Percentiles rank a stretch among this genome's conserved stretches.
Evolutionary conservation across 257 asterid genomes (phyloP).

Genomic region (Forsythia suspensa): DNA sequence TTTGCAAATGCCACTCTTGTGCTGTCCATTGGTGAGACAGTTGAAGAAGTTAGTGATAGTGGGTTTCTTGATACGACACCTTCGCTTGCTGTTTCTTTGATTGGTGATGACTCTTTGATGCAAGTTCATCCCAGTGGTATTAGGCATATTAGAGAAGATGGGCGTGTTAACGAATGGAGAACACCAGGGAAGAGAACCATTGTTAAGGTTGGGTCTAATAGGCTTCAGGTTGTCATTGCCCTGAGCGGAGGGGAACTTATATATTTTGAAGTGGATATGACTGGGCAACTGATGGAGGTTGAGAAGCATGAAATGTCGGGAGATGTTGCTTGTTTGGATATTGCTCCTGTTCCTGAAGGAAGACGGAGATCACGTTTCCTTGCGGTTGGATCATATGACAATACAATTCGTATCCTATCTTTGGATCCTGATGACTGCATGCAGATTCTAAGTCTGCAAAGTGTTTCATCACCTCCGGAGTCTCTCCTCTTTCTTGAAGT

Average conservation of each 20-base stretch:
- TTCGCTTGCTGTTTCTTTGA: constrained; percentile 91
- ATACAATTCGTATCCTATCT: constrained; percentile 86
- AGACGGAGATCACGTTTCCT: constrained; percentile 96
- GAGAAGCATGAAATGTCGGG: constrained; percentile 99
- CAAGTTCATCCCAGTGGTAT: constrained; percentile 99
- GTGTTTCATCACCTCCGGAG: constrained; percentile 97
- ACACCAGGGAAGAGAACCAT: constrained; percentile 99
- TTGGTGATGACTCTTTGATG: constrained; percentile 98
- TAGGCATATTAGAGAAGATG: constrained; percentile 98
- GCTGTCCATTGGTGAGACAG: constrained; percentile 98
- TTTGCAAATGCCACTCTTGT: constrained; percentile 98
- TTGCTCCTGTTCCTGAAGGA: constrained; percentile 99
- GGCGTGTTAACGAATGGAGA: constrained; percentile 98
- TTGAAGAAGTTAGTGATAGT: constrained; percentile 98
- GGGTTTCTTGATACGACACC: constrained; percentile 98
- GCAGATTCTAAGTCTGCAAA: constrained; percentile 93
- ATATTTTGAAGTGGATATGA: constrained; percentile 96
- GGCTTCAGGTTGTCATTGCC: constrained; percentile 99
- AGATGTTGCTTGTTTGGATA: constrained; percentile 97
- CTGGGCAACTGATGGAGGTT: constrained; percentile 98
- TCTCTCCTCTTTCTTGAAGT: constrained; percentile 97
- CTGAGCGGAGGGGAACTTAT: constrained; percentile 97
- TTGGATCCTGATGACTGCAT: constrained; percentile 97
- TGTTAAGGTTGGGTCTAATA: constrained; percentile 93
- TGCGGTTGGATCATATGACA: constrained; percentile 98